Percentiles rank a stretch among this genome's conserved stretches.
Conservation (phyloP, 768 basidiomycete genomes). For the Hericium alpestre region DNA sequence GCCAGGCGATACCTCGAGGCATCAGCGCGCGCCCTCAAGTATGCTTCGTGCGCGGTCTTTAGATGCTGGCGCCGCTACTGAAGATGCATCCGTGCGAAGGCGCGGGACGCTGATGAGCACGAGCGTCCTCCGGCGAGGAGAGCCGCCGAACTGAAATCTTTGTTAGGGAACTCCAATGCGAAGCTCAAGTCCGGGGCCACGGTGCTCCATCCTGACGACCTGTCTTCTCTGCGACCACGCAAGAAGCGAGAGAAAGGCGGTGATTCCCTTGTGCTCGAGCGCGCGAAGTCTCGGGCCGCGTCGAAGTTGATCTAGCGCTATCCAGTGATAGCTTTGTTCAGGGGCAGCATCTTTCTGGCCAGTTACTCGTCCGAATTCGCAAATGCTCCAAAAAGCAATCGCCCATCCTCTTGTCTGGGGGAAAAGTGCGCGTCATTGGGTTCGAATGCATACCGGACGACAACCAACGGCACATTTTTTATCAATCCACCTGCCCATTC, state of each 20-base stretch:
- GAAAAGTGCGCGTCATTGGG: slow-evolving; percentile 74
- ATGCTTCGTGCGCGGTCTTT: neutral
- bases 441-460: slow-evolving; percentile 62
- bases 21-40: neutral
- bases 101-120: slow-evolving; percentile 45
- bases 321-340: slow-evolving; percentile 70
- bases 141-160: slow-evolving; percentile 45
- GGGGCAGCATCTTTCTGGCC: slow-evolving; percentile 63
- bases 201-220: slow-evolving; percentile 25
- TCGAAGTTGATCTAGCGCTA: slow-evolving; percentile 74
- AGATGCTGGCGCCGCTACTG: neutral
- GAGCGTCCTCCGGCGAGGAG: slow-evolving; percentile 38
- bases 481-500: slow-evolving; percentile 55
- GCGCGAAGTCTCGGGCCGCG: slow-evolving; percentile 65
- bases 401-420: slow-evolving; percentile 55
- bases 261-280: slow-evolving; percentile 45
- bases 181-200: slow-evolving; percentile 45
- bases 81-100: slow-evolving; percentile 22
- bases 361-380: slow-evolving; percentile 54
- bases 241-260: neutral
- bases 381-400: slow-evolving; percentile 44
- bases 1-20: slow-evolving; percentile 16
- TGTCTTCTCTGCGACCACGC: neutral
- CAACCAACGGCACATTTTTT: slow-evolving; percentile 67
- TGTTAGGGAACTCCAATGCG: slow-evolving; percentile 53